Conservation (phyloP, 108 stramenopile genomes). For the Cyclotella sp. region DNA sequence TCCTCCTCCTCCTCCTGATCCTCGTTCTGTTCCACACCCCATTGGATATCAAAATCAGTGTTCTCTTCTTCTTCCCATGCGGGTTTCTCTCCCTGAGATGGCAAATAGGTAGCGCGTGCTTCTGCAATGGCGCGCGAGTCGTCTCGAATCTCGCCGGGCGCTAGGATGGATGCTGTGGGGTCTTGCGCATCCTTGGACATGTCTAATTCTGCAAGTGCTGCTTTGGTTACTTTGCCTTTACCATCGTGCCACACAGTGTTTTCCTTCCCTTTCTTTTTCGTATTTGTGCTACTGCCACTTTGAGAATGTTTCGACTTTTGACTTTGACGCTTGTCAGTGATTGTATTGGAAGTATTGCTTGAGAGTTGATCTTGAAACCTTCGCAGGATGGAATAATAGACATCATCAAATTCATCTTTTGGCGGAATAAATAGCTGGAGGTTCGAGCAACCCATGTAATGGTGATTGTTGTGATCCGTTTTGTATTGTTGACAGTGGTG, state of each 20-base stretch:
- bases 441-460: slow-evolving; percentile 7
- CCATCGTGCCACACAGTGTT: slow-evolving; percentile 86
- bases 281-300: slow-evolving; percentile 9
- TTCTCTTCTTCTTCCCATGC: slow-evolving; percentile 75
- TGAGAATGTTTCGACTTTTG: slow-evolving; percentile 28
- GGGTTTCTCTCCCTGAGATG: slow-evolving; percentile 77
- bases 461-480: background rate
- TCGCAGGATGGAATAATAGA: slow-evolving; percentile 42
- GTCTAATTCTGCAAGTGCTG: slow-evolving; percentile 77
- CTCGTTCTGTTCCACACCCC: slow-evolving; percentile 42
- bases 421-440: slow-evolving; percentile 35
- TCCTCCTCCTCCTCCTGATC: slow-evolving; percentile 52
- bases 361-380: slow-evolving; percentile 47
- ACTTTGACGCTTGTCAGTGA: slow-evolving; percentile 25
- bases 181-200: slow-evolving; percentile 56
- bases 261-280: slow-evolving; percentile 67
- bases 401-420: slow-evolving; percentile 38
- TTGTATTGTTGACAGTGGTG: slow-evolving; percentile 30
- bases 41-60: slow-evolving; percentile 43
- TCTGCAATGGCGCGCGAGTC: slow-evolving; percentile 81
- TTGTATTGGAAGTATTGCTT: slow-evolving; percentile 15
- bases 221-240: slow-evolving; percentile 78
- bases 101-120: slow-evolving; percentile 88
- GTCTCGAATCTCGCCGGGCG: slow-evolving; percentile 37
- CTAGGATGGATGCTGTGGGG: background rate